Conservation (phyloP, 108 stramenopile species). For the Stephanodiscus triporus region DNA sequence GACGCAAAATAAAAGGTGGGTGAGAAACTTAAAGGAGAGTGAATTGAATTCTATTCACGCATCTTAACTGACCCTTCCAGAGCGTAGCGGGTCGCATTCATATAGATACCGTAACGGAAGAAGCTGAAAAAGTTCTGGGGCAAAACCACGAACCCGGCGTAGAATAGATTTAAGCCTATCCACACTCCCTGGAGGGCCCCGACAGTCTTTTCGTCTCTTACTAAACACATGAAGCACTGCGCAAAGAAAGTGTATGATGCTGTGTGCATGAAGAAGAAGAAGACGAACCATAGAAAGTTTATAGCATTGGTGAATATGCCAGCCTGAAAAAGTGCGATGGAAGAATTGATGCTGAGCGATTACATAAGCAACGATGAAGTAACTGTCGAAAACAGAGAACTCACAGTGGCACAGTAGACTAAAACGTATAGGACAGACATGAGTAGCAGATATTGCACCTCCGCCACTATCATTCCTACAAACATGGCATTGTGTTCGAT, state of each 20-base stretch:
- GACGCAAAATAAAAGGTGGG: background rate
- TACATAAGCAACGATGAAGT: background rate
- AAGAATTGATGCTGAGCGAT: background rate
- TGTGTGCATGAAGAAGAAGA: conserved; percentile 74
- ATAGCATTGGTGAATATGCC: conserved; percentile 38
- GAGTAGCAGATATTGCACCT: conserved; percentile 50
- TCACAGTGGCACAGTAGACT: conserved; percentile 30
- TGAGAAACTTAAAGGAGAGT: background rate
- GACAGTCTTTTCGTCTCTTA: conserved; percentile 60
- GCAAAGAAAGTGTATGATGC: conserved; percentile 81
- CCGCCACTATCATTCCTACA: conserved; percentile 65
- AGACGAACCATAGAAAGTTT: conserved; percentile 52
- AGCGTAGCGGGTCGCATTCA: conserved; percentile 38
- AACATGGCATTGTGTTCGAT: conserved; percentile 59
- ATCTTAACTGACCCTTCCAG: conserved; percentile 21
- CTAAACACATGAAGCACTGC: conserved; percentile 78
- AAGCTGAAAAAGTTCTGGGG: conserved; percentile 58
- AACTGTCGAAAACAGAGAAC: background rate
- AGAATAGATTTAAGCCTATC: conserved; percentile 82
- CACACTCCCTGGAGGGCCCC: conserved; percentile 69
- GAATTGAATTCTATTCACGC: no score
- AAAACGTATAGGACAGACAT: conserved; percentile 35
- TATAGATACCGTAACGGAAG: conserved; percentile 28
- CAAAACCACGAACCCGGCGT: conserved; percentile 72
- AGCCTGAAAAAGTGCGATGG: conserved; percentile 15